Conservation (phyloP, 2,329 filamentous ascomycete genomes). For the Magnaporthiopsis poae region DNA sequence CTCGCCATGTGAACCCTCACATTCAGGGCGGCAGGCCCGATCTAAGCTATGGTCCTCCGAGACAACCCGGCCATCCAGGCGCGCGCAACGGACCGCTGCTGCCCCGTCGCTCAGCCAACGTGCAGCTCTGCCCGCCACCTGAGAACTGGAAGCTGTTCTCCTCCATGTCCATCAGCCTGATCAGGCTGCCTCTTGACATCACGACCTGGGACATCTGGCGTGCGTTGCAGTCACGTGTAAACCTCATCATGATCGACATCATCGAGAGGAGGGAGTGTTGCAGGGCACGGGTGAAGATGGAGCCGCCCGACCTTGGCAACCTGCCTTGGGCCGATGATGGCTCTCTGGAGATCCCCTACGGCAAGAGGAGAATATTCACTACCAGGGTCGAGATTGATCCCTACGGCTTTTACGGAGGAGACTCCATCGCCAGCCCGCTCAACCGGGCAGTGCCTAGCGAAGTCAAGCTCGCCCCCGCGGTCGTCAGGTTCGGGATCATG, state of each 20-base stretch:
- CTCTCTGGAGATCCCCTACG: slow-evolving; percentile 37
- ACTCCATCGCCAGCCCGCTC: slow-evolving; percentile 12
- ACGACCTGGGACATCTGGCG: slow-evolving; percentile 38
- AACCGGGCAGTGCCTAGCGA: slow-evolving; percentile 16
- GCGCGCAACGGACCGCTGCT: background rate
- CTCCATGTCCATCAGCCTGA: slow-evolving; percentile 19
- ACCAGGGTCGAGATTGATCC: slow-evolving; percentile 10
- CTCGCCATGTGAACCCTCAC: background rate
- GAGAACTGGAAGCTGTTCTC: slow-evolving; percentile 6
- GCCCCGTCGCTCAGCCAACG: background rate
- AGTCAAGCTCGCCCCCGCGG: slow-evolving; percentile 32
- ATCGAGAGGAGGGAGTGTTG: slow-evolving; percentile 29
- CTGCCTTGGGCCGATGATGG: slow-evolving; percentile 11
- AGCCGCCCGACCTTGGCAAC: slow-evolving; percentile 38
- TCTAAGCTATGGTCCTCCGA: background rate
- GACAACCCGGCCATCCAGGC: background rate
- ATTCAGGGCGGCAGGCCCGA: background rate
- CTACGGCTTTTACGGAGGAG: slow-evolving; percentile 7
- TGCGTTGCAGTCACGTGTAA: slow-evolving; percentile 28
- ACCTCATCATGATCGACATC: slow-evolving; percentile 42
- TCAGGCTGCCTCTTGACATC: slow-evolving; percentile 24
- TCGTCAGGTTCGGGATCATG: slow-evolving; percentile 55
- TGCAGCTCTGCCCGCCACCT: background rate
- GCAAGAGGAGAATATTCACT: slow-evolving; percentile 6
- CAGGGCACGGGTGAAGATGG: slow-evolving; percentile 43